These are phyloP conservation scores for Colletotrichum theobromicola DNA, from an alignment of 2,329 filamentous ascomycete species.

Conservation along the genomic window DNA sequence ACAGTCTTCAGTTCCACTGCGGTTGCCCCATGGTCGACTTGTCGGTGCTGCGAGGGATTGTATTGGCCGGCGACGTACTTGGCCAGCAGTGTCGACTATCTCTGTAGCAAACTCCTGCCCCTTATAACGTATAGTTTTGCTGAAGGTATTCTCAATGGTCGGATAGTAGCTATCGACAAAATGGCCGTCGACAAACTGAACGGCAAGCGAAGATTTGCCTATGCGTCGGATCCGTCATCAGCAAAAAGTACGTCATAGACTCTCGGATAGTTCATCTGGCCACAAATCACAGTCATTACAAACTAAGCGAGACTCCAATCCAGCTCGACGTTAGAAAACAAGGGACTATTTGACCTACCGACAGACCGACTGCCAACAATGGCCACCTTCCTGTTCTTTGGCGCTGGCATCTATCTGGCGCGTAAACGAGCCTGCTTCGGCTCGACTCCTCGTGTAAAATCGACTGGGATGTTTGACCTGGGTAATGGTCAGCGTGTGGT, in stretches of 20 bases:
- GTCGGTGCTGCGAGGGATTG: neutral
- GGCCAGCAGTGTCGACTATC: constrained; percentile 97
- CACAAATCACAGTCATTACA: neutral
- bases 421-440: neutral
- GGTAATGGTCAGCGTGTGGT: neutral
- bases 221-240: constrained; percentile 1
- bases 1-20: neutral
- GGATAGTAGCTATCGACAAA: constrained; percentile 99
- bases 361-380: constrained; percentile 95
- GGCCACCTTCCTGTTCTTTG: constrained; percentile 93
- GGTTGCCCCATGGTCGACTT: neutral
- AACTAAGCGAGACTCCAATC: neutral
- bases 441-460: neutral
- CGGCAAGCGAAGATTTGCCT: constrained; percentile 98
- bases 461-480: too few relatives aligned
- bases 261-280: neutral
- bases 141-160: constrained; percentile 99
- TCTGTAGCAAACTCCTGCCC: constrained; percentile 94
- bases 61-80: constrained; percentile 58
- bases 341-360: constrained; percentile 42
- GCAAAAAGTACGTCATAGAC: neutral
- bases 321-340: neutral
- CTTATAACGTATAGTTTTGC: constrained; percentile 91
- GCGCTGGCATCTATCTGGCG: constrained; percentile 61
- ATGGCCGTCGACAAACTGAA: constrained; percentile 95